These are phyloP conservation scores for Daedalea quercina DNA, from an alignment of 768 basidiomycete genomes.

Conservation along the genomic window DNA sequence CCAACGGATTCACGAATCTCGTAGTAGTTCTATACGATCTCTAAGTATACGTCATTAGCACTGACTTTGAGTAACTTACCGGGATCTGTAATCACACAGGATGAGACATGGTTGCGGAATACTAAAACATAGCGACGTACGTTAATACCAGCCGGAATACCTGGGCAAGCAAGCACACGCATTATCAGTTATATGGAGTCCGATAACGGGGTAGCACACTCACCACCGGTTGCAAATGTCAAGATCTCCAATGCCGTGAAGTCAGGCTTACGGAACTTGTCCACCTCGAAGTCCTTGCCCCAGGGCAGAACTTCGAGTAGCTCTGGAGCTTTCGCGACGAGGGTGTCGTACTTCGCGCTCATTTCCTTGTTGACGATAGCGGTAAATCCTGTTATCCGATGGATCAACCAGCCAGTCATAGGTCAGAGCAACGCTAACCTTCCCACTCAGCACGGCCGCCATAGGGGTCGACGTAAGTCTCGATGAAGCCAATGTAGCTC, in stretches of 20 bases:
- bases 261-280: constrained; percentile 76
- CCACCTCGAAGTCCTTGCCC: constrained; percentile 48
- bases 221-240: constrained; percentile 78
- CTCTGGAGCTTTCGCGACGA: constrained; percentile 72
- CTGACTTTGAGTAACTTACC: constrained; percentile 26
- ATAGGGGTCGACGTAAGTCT: constrained; percentile 79
- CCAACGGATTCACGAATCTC: constrained; percentile 75
- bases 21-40: constrained; percentile 59
- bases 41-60: neutral
- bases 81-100: constrained; percentile 43
- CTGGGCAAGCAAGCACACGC: constrained; percentile 24
- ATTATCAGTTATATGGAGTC: neutral
- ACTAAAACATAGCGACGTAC: constrained; percentile 30
- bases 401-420: no score
- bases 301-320: constrained; percentile 80
- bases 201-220: constrained; percentile 11
- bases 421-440: constrained; percentile 34
- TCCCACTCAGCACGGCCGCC: constrained; percentile 93
- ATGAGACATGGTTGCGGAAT: neutral
- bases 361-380: constrained; percentile 83
- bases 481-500: constrained; percentile 81
- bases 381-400: constrained; percentile 57
- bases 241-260: constrained; percentile 83
- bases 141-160: constrained; percentile 86
- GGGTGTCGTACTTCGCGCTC: constrained; percentile 71